A percentile compares a stretch with the other conserved stretches of the same genome.
Conservation (phyloP, 805 yeast genomes). For the Candida namnaoensis region DNA sequence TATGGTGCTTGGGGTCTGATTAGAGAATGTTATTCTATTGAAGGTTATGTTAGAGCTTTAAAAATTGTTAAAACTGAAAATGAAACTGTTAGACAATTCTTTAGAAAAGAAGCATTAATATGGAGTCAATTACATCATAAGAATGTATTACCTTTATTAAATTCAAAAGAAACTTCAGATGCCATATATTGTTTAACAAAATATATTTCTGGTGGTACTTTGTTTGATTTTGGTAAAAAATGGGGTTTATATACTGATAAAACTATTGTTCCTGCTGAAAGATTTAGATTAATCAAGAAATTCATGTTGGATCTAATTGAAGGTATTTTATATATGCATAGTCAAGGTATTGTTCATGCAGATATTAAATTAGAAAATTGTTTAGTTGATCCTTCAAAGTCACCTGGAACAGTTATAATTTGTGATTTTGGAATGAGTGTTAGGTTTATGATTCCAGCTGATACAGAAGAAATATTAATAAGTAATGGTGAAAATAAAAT, state of each 20-base stretch:
- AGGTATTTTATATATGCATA: conserved; percentile 57
- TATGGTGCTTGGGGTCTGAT: conserved; percentile 89
- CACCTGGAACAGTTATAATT: conserved; percentile 33
- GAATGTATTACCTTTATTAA: conserved; percentile 53
- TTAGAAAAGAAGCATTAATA: conserved; percentile 61
- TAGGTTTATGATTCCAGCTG: conserved; percentile 9
- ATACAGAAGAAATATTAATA: conserved; percentile 12
- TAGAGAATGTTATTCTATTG: conserved; percentile 46
- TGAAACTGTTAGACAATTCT: conserved; percentile 44
- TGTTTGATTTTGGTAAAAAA: conserved; percentile 63
- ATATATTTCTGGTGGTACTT: conserved; percentile 65
- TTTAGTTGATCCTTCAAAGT: conserved; percentile 40
- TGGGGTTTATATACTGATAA: conserved; percentile 46
- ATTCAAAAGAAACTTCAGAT: conserved; percentile 50
- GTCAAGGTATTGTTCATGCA: conserved; percentile 61
- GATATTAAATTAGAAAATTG: conserved; percentile 73
- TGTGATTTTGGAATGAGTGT: conserved; percentile 90
- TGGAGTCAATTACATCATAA: conserved; percentile 68
- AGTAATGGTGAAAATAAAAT: conserved; percentile 12
- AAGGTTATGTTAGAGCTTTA: conserved; percentile 39
- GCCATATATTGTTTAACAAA: conserved; percentile 69
- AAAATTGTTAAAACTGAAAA: conserved; percentile 51
- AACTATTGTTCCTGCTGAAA: conserved; percentile 19
- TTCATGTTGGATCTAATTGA: conserved; percentile 45
- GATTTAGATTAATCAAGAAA: conserved; percentile 25